phyloP scores from a whole-genome alignment of 2,329 filamentous ascomycete genomes.

The Saccharata proteae region DNA sequence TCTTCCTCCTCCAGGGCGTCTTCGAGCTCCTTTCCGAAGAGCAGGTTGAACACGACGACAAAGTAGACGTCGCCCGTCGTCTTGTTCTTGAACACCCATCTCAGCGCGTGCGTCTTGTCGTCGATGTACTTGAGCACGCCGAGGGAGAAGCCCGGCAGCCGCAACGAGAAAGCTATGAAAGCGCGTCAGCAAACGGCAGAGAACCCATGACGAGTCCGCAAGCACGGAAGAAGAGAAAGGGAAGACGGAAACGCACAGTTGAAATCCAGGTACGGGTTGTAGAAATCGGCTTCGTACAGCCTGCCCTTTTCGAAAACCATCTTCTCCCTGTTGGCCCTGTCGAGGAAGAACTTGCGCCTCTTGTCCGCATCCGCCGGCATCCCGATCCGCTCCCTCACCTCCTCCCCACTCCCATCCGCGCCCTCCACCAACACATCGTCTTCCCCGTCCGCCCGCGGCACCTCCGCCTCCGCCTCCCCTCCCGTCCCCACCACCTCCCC shows the following conservation, averaged over 20 bases:
- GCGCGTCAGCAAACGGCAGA: background rate
- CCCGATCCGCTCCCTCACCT: slow-evolving; percentile 16
- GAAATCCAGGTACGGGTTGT: slow-evolving; percentile 38
- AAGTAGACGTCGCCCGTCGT: slow-evolving; percentile 29
- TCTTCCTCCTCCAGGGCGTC: slow-evolving; percentile 18
- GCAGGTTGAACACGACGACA: slow-evolving; percentile 33
- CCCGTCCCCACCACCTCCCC: slow-evolving; percentile 13
- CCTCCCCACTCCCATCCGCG: slow-evolving; percentile 24
- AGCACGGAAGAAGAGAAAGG: background rate
- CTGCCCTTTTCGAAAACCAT: slow-evolving; percentile 33
- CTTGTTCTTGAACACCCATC: slow-evolving; percentile 34
- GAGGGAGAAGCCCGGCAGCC: slow-evolving; percentile 33
- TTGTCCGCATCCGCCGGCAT: slow-evolving; percentile 30
- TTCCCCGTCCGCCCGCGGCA: background rate
- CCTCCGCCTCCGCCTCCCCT: slow-evolving; percentile 14
- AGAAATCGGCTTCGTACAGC: slow-evolving; percentile 34
- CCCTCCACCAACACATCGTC: slow-evolving; percentile 26
- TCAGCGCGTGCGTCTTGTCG: slow-evolving; percentile 34
- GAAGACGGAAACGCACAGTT: slow-evolving; percentile 15
- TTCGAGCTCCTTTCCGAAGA: slow-evolving; percentile 31
- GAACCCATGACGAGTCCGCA: background rate
- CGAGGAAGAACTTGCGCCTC: slow-evolving; percentile 32
- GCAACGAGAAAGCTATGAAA: slow-evolving; percentile 25
- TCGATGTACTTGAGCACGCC: slow-evolving; percentile 35
- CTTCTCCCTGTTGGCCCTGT: slow-evolving; percentile 10